Evolutionary conservation across 2,329 filamentous ascomycete species (phyloP), one percentile per base, ranked within the genome.

Genomic region (Neofusicoccum kwambonambiense): DNA sequence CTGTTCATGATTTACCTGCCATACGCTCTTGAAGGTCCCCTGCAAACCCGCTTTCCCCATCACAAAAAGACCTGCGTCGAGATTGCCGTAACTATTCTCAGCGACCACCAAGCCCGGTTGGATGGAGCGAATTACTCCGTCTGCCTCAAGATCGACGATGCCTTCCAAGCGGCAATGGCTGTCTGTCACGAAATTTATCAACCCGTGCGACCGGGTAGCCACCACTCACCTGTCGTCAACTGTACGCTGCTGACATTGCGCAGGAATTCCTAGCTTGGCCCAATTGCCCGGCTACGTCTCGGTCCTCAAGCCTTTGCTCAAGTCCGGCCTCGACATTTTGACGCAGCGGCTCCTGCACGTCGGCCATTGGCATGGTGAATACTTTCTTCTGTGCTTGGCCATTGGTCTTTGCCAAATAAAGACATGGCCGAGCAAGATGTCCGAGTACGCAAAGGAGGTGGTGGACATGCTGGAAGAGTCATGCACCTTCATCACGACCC

Each of bases 1-100:
- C 27, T 60, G 19, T n/a, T 60, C 11, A 45, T 60, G 56, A 60
- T 60, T 7, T 60, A 60, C 13, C n/a, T 60, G 17, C 56, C 56
- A 7, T 60, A 47, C 22, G 42, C 42, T 9, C 41, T 60, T 7
- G 27, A 45, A 35, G 42, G 56, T 1, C 22, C 27, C 6, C 31
- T 60, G n/a, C 56, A 60, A 15, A 41, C 37, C 3, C 22, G 15
- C 4, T 60, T 47, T 22, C 56, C 56, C 3, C 56, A 60, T 31
- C 47, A 60, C 41, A 60, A 60, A 37, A 60, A 47, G 13, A 42
- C 56, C 4, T 60, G 56, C 56, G 42, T 39, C 41, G 56, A 60
- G 15, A 27, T 47, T 37, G 56, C 56, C n/a, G 22, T 60, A 4
- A 15, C 11, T 15, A 60, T 47, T 6, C 22, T 60, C 11, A 60